Percentiles rank a stretch among this genome's conserved stretches.
These are phyloP conservation scores for Syncephalis fuscata DNA, from an alignment of 371 early-diverging fungal species.

Conservation along the genomic window DNA sequence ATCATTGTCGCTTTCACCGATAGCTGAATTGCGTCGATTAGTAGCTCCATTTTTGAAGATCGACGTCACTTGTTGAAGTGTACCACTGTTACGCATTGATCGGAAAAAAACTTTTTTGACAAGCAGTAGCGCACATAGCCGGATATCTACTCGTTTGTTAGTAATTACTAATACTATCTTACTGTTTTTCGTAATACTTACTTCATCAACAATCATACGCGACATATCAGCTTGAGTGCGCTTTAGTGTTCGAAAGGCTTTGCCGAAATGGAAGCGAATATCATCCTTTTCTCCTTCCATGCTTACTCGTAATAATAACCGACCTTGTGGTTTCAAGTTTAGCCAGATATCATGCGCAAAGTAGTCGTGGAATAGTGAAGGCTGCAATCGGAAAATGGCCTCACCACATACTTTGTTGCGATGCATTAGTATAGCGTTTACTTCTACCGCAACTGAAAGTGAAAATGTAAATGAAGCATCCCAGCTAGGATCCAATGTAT, in stretches of 20 bases:
- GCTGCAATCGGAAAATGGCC: constrained; percentile 45
- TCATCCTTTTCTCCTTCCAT: constrained; percentile 87
- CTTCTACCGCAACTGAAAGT: constrained; percentile 32
- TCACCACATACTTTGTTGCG: constrained; percentile 59
- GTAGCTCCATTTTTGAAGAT: background rate
- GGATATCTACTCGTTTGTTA: background rate
- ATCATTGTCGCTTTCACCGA: constrained; percentile 50
- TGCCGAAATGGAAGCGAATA: constrained; percentile 83
- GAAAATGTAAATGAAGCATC: constrained; percentile 74
- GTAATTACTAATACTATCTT: background rate
- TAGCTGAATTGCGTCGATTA: background rate
- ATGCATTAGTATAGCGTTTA: constrained; percentile 58
- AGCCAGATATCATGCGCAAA: constrained; percentile 72
- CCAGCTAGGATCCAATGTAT: constrained; percentile 76
- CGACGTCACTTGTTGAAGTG: background rate
- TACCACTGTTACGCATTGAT: too few species aligned
- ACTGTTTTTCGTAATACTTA: constrained; percentile 9
- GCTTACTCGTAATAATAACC: constrained; percentile 59
- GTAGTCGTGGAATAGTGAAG: constrained; percentile 36
- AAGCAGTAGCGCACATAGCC: too few species aligned
- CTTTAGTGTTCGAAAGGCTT: constrained; percentile 53
- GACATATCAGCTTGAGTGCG: constrained; percentile 53
- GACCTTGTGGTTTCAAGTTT: constrained; percentile 72
- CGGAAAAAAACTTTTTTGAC: too few species aligned
- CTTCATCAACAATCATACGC: constrained; percentile 49